These are phyloP conservation scores for Leptographium lundbergii DNA, from an alignment of 2,329 filamentous ascomycete genomes.

Conservation along the genomic window DNA sequence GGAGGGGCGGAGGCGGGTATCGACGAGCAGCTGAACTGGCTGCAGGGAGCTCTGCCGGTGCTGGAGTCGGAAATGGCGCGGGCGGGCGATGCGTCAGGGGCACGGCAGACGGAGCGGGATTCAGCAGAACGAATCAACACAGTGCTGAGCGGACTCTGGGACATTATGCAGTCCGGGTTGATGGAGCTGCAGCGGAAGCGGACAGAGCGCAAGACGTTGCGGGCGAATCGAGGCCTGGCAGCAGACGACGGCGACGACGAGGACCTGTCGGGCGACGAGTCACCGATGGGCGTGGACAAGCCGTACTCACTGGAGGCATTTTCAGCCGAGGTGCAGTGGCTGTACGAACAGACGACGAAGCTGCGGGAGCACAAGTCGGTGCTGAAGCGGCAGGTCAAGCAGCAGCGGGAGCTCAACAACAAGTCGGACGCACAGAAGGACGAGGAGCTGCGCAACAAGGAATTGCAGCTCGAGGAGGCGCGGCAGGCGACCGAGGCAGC, in stretches of 20 bases:
- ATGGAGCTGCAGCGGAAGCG: constrained; percentile 41
- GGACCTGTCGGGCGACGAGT: constrained; percentile 49
- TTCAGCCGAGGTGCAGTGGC: constrained; percentile 62
- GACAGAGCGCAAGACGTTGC: constrained; percentile 37
- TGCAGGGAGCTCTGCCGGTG: constrained; percentile 46
- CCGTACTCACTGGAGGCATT: constrained; percentile 65
- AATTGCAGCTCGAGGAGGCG: constrained; percentile 35
- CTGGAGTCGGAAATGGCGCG: constrained; percentile 31
- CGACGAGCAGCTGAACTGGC: constrained; percentile 56
- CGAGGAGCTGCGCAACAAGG: constrained; percentile 45
- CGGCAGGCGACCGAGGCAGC: constrained; percentile 21
- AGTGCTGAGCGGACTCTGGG: constrained; percentile 42
- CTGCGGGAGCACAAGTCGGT: constrained; percentile 83
- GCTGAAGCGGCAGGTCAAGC: constrained; percentile 82
- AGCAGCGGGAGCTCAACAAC: constrained; percentile 84
- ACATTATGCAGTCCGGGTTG: constrained; percentile 42
- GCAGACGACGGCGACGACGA: constrained; percentile 53
- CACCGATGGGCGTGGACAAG: constrained; percentile 38
- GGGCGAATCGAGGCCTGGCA: constrained; percentile 42
- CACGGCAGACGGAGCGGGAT: constrained; percentile 21
- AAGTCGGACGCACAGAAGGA: constrained; percentile 67
- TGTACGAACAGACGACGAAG: constrained; percentile 64
- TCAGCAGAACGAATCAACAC: constrained; percentile 43
- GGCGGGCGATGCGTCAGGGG: constrained; percentile 19
- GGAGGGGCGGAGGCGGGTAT: constrained; percentile 41